Percentiles rank a stretch among this genome's conserved stretches.
phyloP scores from a whole-genome alignment of 805 yeast species.

The Wickerhamia fluorescens region DNA sequence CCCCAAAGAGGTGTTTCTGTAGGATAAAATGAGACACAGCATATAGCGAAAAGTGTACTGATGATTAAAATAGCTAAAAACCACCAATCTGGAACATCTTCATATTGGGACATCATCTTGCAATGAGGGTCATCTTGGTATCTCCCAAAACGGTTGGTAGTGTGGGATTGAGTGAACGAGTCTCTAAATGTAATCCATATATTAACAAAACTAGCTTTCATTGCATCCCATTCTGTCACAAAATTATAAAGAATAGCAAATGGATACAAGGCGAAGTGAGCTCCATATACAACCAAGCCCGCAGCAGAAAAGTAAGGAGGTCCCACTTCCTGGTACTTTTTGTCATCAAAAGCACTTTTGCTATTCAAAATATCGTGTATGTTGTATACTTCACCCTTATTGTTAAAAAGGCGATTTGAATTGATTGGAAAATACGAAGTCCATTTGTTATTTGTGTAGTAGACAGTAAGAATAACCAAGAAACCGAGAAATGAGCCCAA shows the following conservation, averaged over 20 bases:
- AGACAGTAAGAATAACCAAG: slow-evolving; percentile 23
- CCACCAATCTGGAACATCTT: slow-evolving; percentile 19
- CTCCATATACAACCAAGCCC: slow-evolving; percentile 51
- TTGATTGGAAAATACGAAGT: slow-evolving; percentile 45
- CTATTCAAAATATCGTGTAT: slow-evolving; percentile 40
- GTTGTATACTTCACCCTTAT: slow-evolving; percentile 41
- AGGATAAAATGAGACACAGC: slow-evolving; percentile 25
- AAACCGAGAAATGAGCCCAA: slow-evolving; percentile 30
- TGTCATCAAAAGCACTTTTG: slow-evolving; percentile 38
- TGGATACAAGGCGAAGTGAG: slow-evolving; percentile 49
- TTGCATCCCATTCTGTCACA: slow-evolving; percentile 38
- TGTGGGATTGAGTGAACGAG: slow-evolving; percentile 10
- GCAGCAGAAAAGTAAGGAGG: slow-evolving; percentile 66
- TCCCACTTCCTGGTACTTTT: slow-evolving; percentile 46
- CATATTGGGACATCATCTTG: slow-evolving; percentile 16
- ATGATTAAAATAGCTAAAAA: slow-evolving; percentile 13
- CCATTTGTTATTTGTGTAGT: slow-evolving; percentile 45
- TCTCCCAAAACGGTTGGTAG: not conserved
- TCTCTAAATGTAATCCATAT: slow-evolving; percentile 24
- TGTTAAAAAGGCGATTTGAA: slow-evolving; percentile 46
- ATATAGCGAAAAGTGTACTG: slow-evolving; percentile 17
- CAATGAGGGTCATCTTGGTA: slow-evolving; percentile 15
- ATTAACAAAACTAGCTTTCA: slow-evolving; percentile 30
- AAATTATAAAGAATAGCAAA: slow-evolving; percentile 45
- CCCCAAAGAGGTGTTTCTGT: slow-evolving; percentile 56